Evolutionary conservation across 2,329 filamentous ascomycete genomes (phyloP).

Genomic region (Hypoxylon sp.): DNA sequence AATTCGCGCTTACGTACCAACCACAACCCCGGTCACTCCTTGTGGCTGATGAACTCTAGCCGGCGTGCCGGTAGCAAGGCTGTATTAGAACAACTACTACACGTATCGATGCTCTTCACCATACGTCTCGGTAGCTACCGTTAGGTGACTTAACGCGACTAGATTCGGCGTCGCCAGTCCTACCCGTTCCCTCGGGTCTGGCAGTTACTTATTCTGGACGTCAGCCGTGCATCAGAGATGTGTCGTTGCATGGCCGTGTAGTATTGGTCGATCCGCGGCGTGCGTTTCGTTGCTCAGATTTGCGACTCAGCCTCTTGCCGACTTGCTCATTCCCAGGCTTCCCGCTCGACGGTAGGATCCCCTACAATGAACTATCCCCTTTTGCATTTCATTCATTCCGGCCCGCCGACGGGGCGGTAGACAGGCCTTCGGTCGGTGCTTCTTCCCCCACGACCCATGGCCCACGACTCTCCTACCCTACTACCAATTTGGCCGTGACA

Average conservation of each 20-base stretch:
- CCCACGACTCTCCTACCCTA: slow-evolving; percentile 27
- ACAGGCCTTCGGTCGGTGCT: slow-evolving; percentile 19
- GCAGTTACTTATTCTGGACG: slow-evolving; percentile 24
- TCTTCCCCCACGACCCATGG: slow-evolving; percentile 33
- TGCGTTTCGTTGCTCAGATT: slow-evolving; percentile 13
- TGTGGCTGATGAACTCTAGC: slow-evolving; percentile 42
- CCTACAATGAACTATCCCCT: slow-evolving; percentile 2
- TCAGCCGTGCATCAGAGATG: slow-evolving; percentile 17
- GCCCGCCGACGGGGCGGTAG: slow-evolving; percentile 23
- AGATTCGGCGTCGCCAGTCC: slow-evolving; percentile 35
- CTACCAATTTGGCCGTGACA: slow-evolving; percentile 32
- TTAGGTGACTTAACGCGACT: slow-evolving; percentile 3
- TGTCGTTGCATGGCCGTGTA: slow-evolving; percentile 18
- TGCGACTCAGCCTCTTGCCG: slow-evolving; percentile 29
- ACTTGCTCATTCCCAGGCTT: slow-evolving; percentile 17
- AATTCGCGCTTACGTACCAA: slow-evolving; percentile 47
- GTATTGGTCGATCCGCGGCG: slow-evolving; percentile 32
- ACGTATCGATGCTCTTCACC: slow-evolving; percentile 11
- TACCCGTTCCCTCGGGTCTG: slow-evolving; percentile 31
- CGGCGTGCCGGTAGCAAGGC: slow-evolving; percentile 16
- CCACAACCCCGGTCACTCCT: slow-evolving; percentile 37
- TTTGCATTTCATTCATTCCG: slow-evolving; percentile 18
- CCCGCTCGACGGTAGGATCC: slow-evolving; percentile 15
- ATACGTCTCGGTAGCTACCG: slow-evolving; percentile 1
- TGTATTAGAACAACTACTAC: slow-evolving; percentile 22